Conservation (phyloP, 2,329 filamentous ascomycete genomes). For the Aspergillus ruber region DNA sequence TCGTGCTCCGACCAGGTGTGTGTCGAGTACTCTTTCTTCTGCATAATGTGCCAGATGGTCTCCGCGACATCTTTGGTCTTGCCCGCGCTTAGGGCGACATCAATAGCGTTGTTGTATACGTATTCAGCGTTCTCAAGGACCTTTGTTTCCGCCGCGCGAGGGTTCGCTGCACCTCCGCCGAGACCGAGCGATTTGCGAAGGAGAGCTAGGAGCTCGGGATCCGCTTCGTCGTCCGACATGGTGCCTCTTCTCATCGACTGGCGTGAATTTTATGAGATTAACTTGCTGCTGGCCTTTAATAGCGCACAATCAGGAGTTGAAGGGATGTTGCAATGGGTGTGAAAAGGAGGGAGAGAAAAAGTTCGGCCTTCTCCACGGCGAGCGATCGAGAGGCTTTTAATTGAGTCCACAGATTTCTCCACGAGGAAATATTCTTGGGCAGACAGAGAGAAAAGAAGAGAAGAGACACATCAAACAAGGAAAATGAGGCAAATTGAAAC, state of each 20-base stretch:
- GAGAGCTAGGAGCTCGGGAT: constrained; percentile 78
- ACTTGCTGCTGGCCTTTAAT: neutral
- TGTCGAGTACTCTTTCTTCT: constrained; percentile 73
- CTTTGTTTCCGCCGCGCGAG: constrained; percentile 64
- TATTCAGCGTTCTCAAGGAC: constrained; percentile 78
- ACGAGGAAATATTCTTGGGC: neutral
- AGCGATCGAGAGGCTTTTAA: constrained; percentile 1
- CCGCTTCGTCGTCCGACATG: constrained; percentile 90
- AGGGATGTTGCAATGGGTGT: neutral
- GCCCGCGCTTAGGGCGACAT: constrained; percentile 80
- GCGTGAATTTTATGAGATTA: neutral
- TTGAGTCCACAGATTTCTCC: neutral
- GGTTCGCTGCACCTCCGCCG: constrained; percentile 48
- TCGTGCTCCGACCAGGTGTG: constrained; percentile 83
- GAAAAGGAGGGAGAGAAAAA: neutral
- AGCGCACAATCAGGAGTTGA: neutral
- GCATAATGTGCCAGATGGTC: constrained; percentile 74
- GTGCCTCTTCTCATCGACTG: constrained; percentile 13
- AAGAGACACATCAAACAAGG: no score
- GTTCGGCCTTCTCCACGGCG: neutral
- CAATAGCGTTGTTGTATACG: constrained; percentile 86
- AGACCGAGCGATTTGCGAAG: constrained; percentile 71
- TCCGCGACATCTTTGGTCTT: constrained; percentile 77
- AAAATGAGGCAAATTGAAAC: neutral
- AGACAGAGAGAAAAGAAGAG: neutral